Percentiles rank a stretch among this genome's conserved stretches.
Conservation (phyloP, 75 land plant genomes). For the Adiantum capillusveneris region DNA sequence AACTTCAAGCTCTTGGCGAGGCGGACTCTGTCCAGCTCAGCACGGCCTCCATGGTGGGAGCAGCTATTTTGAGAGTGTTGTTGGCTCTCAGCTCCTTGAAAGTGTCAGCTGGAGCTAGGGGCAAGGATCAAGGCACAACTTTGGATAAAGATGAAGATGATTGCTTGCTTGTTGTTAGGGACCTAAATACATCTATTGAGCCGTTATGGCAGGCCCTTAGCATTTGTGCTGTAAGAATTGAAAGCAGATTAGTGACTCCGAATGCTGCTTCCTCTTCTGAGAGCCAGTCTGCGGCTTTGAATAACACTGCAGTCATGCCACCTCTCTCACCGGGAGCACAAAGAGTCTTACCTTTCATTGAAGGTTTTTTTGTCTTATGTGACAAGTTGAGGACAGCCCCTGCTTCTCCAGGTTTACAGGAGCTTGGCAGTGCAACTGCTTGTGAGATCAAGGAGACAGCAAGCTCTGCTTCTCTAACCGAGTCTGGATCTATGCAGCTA, state of each 20-base stretch:
- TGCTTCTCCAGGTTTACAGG: slow-evolving; percentile 21
- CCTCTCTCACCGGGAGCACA: slow-evolving; percentile 94
- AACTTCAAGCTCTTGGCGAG: slow-evolving; percentile 61
- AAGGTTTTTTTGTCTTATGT: slow-evolving; percentile 93
- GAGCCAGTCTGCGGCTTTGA: slow-evolving; percentile 18
- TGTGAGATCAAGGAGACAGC: slow-evolving; percentile 40
- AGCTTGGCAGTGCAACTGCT: slow-evolving; percentile 36
- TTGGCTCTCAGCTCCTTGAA: slow-evolving; percentile 86
- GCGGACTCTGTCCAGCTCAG: slow-evolving; percentile 58
- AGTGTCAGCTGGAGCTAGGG: slow-evolving; percentile 36
- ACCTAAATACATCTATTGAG: slow-evolving; percentile 44
- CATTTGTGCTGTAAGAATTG: slow-evolving; percentile 42
- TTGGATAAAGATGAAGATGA: slow-evolving; percentile 52
- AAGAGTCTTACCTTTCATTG: slow-evolving; percentile 87
- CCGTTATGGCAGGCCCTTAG: slow-evolving; percentile 59
- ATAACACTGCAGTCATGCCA: slow-evolving; percentile 37
- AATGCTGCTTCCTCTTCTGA: slow-evolving; percentile 28
- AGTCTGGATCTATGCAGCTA: slow-evolving; percentile 12
- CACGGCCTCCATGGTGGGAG: slow-evolving; percentile 61
- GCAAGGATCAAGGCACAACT: slow-evolving; percentile 33
- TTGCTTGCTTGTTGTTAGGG: slow-evolving; percentile 22
- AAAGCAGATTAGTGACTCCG: slow-evolving; percentile 31
- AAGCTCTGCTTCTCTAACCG: slow-evolving; percentile 9
- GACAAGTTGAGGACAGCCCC: slow-evolving; percentile 83
- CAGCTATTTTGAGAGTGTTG: slow-evolving; percentile 82